Conservation (phyloP, 176 grass and related monocot genomes). For the Cenchrus americanus region DNA sequence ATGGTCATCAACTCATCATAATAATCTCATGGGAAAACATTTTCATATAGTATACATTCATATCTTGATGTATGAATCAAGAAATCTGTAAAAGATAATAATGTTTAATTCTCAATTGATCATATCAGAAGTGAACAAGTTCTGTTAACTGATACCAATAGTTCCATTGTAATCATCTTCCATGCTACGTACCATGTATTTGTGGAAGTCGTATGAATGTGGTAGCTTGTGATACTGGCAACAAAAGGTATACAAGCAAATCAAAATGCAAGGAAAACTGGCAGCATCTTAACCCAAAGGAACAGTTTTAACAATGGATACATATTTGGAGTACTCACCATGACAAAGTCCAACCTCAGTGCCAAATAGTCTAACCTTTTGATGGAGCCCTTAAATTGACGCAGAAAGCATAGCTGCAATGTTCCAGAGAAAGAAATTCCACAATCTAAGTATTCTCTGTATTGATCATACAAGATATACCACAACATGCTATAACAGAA, state of each 20-base stretch:
- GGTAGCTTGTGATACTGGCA: conserved; percentile 86
- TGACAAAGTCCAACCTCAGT: conserved; percentile 85
- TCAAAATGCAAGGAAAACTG: conserved; percentile 28
- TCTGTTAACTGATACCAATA: conserved; percentile 84
- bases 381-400: conserved; percentile 91
- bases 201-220: conserved; percentile 93
- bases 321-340: conserved; percentile 55
- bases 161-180: conserved; percentile 93
- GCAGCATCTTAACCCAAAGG: background rate
- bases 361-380: conserved; percentile 91
- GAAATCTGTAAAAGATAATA: background rate
- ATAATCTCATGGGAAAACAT: background rate
- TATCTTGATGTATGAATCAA: background rate
- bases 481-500: background rate
- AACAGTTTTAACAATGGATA: conserved; percentile 9
- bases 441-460: background rate
- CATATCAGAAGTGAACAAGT: background rate
- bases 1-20: background rate
- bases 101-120: conserved; percentile 3
- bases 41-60: background rate
- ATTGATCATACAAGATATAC: background rate
- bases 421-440: conserved; percentile 29
- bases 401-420: conserved; percentile 88
- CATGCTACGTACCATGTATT: conserved; percentile 99
- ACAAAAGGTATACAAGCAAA: conserved; percentile 34